Base-by-base conservation (phyloP, 2,329 filamentous ascomycete genomes). In the Achaetomium macrosporum region DNA sequence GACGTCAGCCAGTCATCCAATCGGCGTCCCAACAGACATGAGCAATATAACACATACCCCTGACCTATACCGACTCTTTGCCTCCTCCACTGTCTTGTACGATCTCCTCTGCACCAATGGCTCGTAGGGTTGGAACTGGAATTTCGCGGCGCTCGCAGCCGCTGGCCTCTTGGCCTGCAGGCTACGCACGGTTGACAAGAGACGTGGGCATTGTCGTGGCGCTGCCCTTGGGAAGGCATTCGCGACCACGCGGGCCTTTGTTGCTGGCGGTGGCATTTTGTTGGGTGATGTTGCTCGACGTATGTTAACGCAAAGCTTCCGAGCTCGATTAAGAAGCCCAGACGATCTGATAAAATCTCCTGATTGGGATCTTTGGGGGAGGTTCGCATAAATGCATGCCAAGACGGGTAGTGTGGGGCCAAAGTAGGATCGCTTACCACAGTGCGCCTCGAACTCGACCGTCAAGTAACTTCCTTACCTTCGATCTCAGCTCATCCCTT, bases 51-150 rank as follows among this genome's bases (percentile, higher is more conserved):
- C 46, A 39, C 75, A 57, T 74, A 80, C 77, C 52, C 80, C 80
- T 47, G 76, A 77, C 57, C 75, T 73, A 59, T 82, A 76, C 57
- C 78, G 71, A 66, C 77, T 81, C 69, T 77, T 79, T 43, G 77
- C 77, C 69, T 83, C 74, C 62, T 82, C 79, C 20, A 82, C 74
- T 9, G 79, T 81, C 68, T 78, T 80, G 62, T 65, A 71, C 47
- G 66, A 69, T 33, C 71, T 65, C 53, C 70, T 65, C 57, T 73
- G 70, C 50, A 66, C 59, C 54, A 64, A 48, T 49, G 65, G 61
- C 58, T 65, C 63, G 40, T 55, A 58, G 31, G 54, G 49, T 39
- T 61, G 56, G 31, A 53, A 42, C 20, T 59, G 53, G 31, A 57
- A 30, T n/a, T 46, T 49, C 17, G 50, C 19, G 40, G 57, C 40